Evolutionary conservation across 805 yeast species (phyloP).

Genomic region (Torulaspora franciscae): DNA sequence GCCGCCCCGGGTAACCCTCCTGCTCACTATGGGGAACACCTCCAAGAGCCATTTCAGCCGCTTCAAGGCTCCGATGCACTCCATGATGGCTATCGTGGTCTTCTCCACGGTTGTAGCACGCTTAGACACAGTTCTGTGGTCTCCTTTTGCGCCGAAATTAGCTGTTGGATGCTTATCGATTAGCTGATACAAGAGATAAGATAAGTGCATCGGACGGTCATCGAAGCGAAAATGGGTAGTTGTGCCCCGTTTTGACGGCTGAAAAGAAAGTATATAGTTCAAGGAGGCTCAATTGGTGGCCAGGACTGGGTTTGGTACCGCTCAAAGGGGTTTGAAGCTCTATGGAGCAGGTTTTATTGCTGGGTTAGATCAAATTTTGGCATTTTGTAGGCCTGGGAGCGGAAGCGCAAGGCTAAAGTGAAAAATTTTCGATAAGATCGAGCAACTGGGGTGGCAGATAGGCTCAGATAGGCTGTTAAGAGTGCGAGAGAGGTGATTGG

Average conservation of each 20-base stretch:
- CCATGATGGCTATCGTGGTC: not conserved
- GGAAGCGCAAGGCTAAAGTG: constrained; percentile 1
- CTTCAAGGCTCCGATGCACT: not conserved
- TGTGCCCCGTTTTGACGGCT: not conserved
- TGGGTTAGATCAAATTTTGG: not conserved
- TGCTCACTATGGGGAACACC: not conserved
- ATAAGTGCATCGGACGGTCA: not conserved
- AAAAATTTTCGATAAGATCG: constrained; percentile 5
- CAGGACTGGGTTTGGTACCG: not conserved
- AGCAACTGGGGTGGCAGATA: not conserved
- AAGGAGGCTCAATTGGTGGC: not conserved
- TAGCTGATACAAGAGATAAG: constrained; percentile 2
- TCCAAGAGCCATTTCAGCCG: not conserved
- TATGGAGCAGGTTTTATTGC: not conserved
- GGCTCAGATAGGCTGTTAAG: not conserved
- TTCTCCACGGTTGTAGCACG: not conserved
- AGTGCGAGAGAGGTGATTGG: not conserved
- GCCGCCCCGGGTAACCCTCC: not conserved
- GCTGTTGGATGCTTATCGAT: constrained; percentile 3
- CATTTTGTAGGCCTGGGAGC: not conserved
- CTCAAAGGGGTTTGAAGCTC: not conserved
- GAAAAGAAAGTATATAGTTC: not conserved
- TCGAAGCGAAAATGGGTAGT: not conserved
- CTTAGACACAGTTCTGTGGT: not conserved
- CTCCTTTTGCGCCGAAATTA: not conserved